Evolutionary conservation across 1,139 yeast genomes (phyloP).

Genomic region (Geotrichum australiense): DNA sequence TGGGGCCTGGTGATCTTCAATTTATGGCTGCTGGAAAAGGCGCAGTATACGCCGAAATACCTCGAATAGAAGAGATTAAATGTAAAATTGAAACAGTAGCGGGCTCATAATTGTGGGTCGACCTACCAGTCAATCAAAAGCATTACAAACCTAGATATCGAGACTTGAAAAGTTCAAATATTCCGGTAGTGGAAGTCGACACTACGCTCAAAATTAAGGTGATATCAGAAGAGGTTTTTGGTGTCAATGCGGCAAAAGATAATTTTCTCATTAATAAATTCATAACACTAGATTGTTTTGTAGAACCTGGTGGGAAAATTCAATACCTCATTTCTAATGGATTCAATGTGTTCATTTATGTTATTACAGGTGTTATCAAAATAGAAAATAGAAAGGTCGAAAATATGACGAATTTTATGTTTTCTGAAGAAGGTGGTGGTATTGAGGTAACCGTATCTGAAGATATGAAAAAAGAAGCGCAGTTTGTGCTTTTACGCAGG

Average conservation of each 20-base stretch:
- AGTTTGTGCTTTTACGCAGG: slow-evolving; percentile 83
- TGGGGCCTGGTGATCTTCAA: slow-evolving; percentile 81
- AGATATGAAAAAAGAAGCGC: slow-evolving; percentile 34
- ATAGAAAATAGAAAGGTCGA: slow-evolving; percentile 37
- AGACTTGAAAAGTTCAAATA: slow-evolving; percentile 61
- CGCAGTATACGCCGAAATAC: slow-evolving; percentile 81
- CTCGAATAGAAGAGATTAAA: slow-evolving; percentile 50
- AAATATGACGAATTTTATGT: slow-evolving; percentile 45
- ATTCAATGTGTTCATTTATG: slow-evolving; percentile 62
- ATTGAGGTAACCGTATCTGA: slow-evolving; percentile 27
- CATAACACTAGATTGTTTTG: slow-evolving; percentile 50
- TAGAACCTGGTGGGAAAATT: slow-evolving; percentile 64
- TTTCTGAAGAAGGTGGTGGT: slow-evolving; percentile 30
- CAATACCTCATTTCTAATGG: slow-evolving; percentile 51
- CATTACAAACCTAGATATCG: slow-evolving; percentile 67
- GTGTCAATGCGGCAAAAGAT: slow-evolving; percentile 64
- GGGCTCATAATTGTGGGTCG: slow-evolving; percentile 84
- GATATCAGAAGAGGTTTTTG: slow-evolving; percentile 71
- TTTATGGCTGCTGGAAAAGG: slow-evolving; percentile 96
- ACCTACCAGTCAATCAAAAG: slow-evolving; percentile 63
- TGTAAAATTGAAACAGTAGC: slow-evolving; percentile 33
- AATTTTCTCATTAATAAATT: slow-evolving; percentile 75
- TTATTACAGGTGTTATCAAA: slow-evolving; percentile 52
- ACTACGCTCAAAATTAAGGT: slow-evolving; percentile 66
- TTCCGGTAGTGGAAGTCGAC: slow-evolving; percentile 57